Conservation (phyloP, 1,284 basidiomycete species). For the Heliocybe sulcata region DNA sequence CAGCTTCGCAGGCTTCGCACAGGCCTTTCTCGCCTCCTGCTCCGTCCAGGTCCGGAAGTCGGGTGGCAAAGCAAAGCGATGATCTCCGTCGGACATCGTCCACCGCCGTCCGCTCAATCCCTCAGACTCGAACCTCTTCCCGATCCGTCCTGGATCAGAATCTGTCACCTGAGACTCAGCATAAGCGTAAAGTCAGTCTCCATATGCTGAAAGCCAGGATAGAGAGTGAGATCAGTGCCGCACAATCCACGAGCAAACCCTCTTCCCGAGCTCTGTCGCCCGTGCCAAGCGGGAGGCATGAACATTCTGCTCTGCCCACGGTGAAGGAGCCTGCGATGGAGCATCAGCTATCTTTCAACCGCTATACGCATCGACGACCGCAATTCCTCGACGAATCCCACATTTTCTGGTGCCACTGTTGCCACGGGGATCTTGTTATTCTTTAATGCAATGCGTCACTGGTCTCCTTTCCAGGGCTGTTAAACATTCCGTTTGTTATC, state of each 20-base stretch:
- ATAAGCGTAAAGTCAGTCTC: conserved; percentile 81
- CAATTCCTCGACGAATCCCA: conserved; percentile 79
- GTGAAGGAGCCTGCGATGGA: conserved; percentile 5
- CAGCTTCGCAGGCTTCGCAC: conserved; percentile 29
- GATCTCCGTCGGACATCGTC: conserved; percentile 44
- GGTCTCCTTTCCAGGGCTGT: too few relatives aligned
- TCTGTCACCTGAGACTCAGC: conserved; percentile 68
- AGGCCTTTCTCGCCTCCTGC: conserved; percentile 32
- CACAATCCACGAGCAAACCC: conserved; percentile 16
- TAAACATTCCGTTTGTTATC: neutral
- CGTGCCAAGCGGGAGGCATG: conserved; percentile 13
- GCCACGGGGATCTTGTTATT: conserved; percentile 72
- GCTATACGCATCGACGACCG: conserved; percentile 18
- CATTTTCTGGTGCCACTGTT: conserved; percentile 80
- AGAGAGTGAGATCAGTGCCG: conserved; percentile 60
- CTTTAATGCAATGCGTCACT: conserved; percentile 32
- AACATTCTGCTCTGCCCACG: neutral
- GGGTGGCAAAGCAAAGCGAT: conserved; percentile 31
- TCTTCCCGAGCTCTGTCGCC: conserved; percentile 49
- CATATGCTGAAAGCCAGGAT: conserved; percentile 88
- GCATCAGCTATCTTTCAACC: neutral
- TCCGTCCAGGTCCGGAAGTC: conserved; percentile 42
- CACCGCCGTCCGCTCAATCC: conserved; percentile 32
- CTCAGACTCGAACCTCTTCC: conserved; percentile 30
- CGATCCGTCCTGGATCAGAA: conserved; percentile 56